Base-by-base conservation (phyloP, 257 asterid genomes). In the Ilex asprella region DNA sequence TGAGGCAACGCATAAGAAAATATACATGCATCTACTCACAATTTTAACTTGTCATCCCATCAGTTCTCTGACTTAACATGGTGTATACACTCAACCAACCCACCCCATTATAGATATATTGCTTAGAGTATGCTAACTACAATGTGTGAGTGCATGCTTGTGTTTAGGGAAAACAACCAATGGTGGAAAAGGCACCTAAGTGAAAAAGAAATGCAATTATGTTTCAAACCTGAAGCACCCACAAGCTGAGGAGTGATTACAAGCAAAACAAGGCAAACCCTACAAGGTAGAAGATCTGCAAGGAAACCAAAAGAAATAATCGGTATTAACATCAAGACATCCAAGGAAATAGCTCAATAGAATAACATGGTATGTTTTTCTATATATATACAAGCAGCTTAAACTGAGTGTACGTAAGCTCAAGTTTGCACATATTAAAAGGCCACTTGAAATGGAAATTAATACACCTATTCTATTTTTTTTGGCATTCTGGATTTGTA, bases 181-280 rank as follows among this genome's bases (percentile, higher is more conserved):
- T 11, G 10, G n/a, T 46, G 2, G 16, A 3, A 31, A 41, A 27
- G 15, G 39, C n/a, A 43, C 16, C 58, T n/a, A 50, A 47, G 7
- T 47, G 30, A 16, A 30, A 21, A 21, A 32, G 49, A 69, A 67
- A 3, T 43, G 27, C 32, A 68, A 72, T 61, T 51, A 59, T 43
- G 55, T 46, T 29, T 63, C 92, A 79, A 49, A 91, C 98, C 98
- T 91, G 98, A 67, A 91, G 84, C 39, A 91, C 96, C 94, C 92
- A 84, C 77, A 91, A 76, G 84, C 98, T 91, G 67, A 91, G 85
- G 69, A 91, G 71, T 59, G 79, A 63, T 63, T 91, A 96, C 65
- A 91, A 73, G 86, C 95, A 86, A 75, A 91, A 91, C 55, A 91
- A 63, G 21, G 70, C 96, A 67, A 91, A 91, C 46, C 98, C 98